Evolutionary conservation across 2,329 filamentous ascomycete genomes (phyloP).

Genomic region (Colletotrichum sp.): DNA sequence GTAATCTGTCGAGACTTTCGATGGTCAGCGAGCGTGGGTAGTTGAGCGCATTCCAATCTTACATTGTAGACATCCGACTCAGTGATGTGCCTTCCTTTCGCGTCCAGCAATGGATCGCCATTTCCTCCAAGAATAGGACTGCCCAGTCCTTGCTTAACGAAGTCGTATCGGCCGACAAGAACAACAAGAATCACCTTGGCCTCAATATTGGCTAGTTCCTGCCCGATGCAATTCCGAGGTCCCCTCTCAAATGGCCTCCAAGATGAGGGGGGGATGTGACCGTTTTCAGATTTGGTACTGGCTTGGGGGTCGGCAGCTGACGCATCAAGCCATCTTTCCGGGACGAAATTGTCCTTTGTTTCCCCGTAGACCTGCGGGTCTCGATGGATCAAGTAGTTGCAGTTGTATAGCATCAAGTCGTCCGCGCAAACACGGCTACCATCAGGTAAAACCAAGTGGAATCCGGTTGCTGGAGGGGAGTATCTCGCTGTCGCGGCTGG

Average conservation of each 20-base stretch:
- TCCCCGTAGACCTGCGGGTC: conserved; percentile 38
- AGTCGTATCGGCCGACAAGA: conserved; percentile 21
- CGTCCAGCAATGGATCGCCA: conserved; percentile 11
- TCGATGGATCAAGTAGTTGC: conserved; percentile 37
- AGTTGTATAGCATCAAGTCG: conserved; percentile 38
- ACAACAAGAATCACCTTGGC: conserved; percentile 49
- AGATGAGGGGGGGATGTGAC: conserved; percentile 36
- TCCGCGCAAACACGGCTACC: conserved; percentile 34
- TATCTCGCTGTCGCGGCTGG: conserved; percentile 35
- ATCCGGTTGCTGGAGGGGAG: conserved; percentile 26
- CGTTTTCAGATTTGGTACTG: background rate
- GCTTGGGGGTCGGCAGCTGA: background rate
- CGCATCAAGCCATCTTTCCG: conserved; percentile 42
- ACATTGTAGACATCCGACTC: conserved; percentile 21
- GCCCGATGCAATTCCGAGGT: conserved; percentile 58
- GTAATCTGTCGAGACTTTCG: conserved; percentile 19
- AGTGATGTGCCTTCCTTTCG: conserved; percentile 15
- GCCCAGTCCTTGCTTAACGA: conserved; percentile 21
- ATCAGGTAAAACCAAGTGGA: conserved; percentile 31
- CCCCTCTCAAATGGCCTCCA: conserved; percentile 63
- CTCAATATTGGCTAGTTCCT: conserved; percentile 60
- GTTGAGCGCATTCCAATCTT: background rate
- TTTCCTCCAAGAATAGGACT: conserved; percentile 11
- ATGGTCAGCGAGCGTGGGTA: background rate
- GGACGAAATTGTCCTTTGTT: conserved; percentile 38